Conservation (phyloP, 306 rosid genomes). For the Quercus wislizeni region DNA sequence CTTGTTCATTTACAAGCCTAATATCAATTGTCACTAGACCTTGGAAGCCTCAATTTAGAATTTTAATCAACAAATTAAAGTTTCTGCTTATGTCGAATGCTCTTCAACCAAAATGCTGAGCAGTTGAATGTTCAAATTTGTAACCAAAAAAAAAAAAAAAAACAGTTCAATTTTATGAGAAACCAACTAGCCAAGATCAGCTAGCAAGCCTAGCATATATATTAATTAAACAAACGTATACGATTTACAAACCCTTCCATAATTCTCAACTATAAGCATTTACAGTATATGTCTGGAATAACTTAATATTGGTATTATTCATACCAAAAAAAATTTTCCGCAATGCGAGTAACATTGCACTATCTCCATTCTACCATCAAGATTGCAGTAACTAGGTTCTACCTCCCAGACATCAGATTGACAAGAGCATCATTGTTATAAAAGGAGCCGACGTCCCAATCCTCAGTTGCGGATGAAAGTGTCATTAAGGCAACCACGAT, state of each 20-base stretch:
- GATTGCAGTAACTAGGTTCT: slow-evolving; percentile 13
- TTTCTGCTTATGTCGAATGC: background rate
- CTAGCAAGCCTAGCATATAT: background rate
- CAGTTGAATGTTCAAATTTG: background rate
- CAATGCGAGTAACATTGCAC: background rate
- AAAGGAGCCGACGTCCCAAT: slow-evolving; percentile 78
- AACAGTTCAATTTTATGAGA: background rate
- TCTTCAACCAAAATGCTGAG: background rate
- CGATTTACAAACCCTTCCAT: slow-evolving; percentile 9
- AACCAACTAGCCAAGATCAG: background rate
- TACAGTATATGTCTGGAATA: background rate
- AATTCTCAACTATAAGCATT: background rate
- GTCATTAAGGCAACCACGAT: slow-evolving; percentile 88
- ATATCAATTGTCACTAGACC: too few relatives aligned
- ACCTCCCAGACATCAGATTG: slow-evolving; percentile 86
- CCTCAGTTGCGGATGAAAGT: slow-evolving; percentile 67
- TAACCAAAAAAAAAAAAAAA: background rate
- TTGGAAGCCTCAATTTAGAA: too few relatives aligned
- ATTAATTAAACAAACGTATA: background rate
- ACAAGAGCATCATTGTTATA: slow-evolving; percentile 60
- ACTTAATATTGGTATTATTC: background rate
- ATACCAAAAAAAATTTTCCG: background rate
- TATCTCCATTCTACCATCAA: too few relatives aligned
- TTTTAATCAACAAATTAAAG: too few relatives aligned
- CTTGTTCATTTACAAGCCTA: too few relatives aligned